Percentiles rank a stretch among this genome's conserved stretches.
phyloP scores from a whole-genome alignment of 768 basidiomycete species.

The Sarcodon sp. region DNA sequence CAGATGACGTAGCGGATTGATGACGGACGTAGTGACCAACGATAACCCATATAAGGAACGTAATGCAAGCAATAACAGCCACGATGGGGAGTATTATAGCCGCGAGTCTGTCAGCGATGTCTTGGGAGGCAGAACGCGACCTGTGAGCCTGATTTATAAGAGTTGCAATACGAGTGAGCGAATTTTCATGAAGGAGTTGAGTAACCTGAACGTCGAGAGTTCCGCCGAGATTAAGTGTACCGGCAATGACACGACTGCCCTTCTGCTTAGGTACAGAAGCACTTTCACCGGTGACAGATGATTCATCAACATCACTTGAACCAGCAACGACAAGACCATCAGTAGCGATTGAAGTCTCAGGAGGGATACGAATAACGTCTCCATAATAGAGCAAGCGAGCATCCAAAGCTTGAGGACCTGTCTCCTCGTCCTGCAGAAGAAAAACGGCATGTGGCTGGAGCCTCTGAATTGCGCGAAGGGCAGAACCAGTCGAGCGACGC shows the following conservation, averaged over 20 bases:
- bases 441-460: slow-evolving; percentile 19
- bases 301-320: slow-evolving; percentile 25
- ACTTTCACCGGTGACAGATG: slow-evolving; percentile 29
- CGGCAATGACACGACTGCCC: slow-evolving; percentile 22
- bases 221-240: slow-evolving; percentile 22
- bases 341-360: slow-evolving; percentile 23
- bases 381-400: slow-evolving; percentile 21
- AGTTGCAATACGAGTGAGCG: slow-evolving; percentile 22
- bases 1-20: slow-evolving; percentile 13
- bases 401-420: slow-evolving; percentile 8
- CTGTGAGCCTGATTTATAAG: slow-evolving; percentile 24
- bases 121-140: slow-evolving; percentile 24
- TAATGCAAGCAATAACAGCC: slow-evolving; percentile 23
- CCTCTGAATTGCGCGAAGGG: slow-evolving; percentile 18
- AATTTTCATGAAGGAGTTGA: slow-evolving; percentile 25
- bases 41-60: slow-evolving; percentile 23
- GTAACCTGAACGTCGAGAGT: slow-evolving; percentile 21
- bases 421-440: slow-evolving; percentile 15
- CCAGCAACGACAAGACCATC: slow-evolving; percentile 25
- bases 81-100: slow-evolving; percentile 36
- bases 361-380: slow-evolving; percentile 21
- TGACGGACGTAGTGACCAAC: slow-evolving; percentile 18
- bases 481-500: slow-evolving; percentile 19
- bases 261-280: slow-evolving; percentile 20
- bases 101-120: slow-evolving; percentile 36